Percentiles rank a stretch among this genome's conserved stretches.
These are phyloP conservation scores for Aspergillus hortae DNA, from an alignment of 2,329 filamentous ascomycete genomes.

Conservation along the genomic window DNA sequence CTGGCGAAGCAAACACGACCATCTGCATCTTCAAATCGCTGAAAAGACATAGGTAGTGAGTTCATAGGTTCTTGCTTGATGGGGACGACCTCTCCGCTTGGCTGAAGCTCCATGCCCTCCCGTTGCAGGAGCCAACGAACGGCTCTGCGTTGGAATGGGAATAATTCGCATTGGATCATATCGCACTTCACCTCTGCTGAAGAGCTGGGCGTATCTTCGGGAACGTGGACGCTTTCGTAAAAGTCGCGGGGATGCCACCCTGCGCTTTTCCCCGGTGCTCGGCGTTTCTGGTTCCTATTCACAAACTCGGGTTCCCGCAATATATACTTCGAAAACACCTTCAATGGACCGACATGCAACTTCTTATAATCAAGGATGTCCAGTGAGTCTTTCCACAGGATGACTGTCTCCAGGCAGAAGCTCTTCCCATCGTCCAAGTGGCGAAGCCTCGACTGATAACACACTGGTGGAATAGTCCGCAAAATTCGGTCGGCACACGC, in stretches of 20 bases:
- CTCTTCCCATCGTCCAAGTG: constrained; percentile 13
- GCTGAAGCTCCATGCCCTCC: constrained; percentile 37
- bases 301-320: constrained; percentile 17
- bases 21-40: constrained; percentile 32
- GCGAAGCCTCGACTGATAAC: constrained; percentile 30
- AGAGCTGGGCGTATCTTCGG: constrained; percentile 27
- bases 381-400: constrained; percentile 35
- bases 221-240: constrained; percentile 47
- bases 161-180: constrained; percentile 37
- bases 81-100: constrained; percentile 28
- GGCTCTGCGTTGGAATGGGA: constrained; percentile 47
- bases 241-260: constrained; percentile 41
- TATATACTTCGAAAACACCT: constrained; percentile 28
- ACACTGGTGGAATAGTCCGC: constrained; percentile 20
- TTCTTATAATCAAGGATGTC: constrained; percentile 20
- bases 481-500: constrained; percentile 24
- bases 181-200: constrained; percentile 35
- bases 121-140: constrained; percentile 45
- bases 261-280: background rate
- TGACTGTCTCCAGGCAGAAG: constrained; percentile 27
- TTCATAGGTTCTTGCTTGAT: constrained; percentile 5
- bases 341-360: constrained; percentile 13
- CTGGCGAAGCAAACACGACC: constrained; percentile 40
- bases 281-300: background rate
- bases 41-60: constrained; percentile 38